Conservation (phyloP, 2,329 filamentous ascomycete genomes). For the Aspergillus pseudoglaucus region DNA sequence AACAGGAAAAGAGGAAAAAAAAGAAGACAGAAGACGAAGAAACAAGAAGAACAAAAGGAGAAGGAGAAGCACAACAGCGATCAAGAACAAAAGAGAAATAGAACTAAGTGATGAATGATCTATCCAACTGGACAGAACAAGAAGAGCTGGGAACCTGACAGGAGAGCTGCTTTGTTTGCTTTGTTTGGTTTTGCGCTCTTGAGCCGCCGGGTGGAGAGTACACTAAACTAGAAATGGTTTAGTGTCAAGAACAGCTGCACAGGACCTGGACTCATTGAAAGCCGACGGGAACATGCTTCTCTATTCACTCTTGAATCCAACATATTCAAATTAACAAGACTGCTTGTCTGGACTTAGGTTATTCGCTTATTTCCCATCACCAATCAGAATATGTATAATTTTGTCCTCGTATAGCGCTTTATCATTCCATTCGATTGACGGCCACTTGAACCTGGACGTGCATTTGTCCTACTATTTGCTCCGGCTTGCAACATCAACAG, state of each 20-base stretch:
- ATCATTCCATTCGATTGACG: background rate
- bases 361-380: too few species aligned
- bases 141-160: conserved; percentile 3
- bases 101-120: background rate
- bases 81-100: conserved; percentile 5
- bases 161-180: background rate
- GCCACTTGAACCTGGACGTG: background rate
- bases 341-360: too few species aligned
- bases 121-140: conserved; percentile 1
- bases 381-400: conserved; percentile 13
- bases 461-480: background rate
- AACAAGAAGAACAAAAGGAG: conserved; percentile 13
- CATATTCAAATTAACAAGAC: too few species aligned
- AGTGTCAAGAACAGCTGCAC: too few species aligned
- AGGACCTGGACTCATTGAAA: too few species aligned
- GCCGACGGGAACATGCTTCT: too few species aligned
- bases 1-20: conserved; percentile 6
- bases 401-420: background rate
- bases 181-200: too few species aligned
- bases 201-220: too few species aligned
- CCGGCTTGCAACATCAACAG: background rate
- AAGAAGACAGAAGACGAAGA: background rate
- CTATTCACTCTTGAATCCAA: too few species aligned
- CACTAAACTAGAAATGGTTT: too few species aligned
- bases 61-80: conserved; percentile 7